Evolutionary conservation across 495 filamentous ascomycete genomes (phyloP).

Genomic region (Xylaria grammica): DNA sequence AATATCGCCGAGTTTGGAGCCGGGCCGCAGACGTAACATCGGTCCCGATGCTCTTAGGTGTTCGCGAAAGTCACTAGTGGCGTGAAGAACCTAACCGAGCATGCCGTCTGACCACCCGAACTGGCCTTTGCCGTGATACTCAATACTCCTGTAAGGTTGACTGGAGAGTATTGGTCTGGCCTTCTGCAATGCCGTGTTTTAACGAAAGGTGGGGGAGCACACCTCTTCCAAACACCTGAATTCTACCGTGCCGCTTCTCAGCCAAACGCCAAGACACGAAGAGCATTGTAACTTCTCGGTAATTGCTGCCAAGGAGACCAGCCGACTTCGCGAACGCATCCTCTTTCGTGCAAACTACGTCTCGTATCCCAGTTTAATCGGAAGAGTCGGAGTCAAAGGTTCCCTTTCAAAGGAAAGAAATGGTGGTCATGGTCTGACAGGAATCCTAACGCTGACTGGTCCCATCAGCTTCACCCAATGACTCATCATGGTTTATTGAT

Average conservation of each 20-base stretch:
- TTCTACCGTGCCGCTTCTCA: background rate
- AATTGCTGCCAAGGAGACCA: constrained; percentile 14
- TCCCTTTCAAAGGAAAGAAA: constrained; percentile 2
- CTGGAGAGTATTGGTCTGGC: background rate
- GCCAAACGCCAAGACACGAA: constrained; percentile 5
- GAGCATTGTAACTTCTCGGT: constrained; percentile 11
- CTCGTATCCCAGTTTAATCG: background rate
- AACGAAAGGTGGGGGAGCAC: background rate
- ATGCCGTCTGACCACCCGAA: constrained; percentile 13
- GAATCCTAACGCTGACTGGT: background rate
- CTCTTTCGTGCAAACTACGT: background rate
- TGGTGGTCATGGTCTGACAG: background rate
- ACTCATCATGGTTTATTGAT: constrained; percentile 8
- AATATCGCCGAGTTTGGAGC: constrained; percentile 15
- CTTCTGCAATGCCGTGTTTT: background rate
- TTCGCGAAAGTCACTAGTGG: background rate
- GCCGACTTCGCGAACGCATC: constrained; percentile 4
- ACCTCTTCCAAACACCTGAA: background rate
- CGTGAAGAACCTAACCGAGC: background rate
- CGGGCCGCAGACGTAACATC: background rate
- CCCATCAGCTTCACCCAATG: background rate
- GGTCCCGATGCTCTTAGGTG: background rate
- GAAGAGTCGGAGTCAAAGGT: background rate
- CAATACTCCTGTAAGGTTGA: background rate
- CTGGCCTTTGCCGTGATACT: background rate